Base-by-base conservation (phyloP, 306 rosid species). In the Lagenaria siceraria region DNA sequence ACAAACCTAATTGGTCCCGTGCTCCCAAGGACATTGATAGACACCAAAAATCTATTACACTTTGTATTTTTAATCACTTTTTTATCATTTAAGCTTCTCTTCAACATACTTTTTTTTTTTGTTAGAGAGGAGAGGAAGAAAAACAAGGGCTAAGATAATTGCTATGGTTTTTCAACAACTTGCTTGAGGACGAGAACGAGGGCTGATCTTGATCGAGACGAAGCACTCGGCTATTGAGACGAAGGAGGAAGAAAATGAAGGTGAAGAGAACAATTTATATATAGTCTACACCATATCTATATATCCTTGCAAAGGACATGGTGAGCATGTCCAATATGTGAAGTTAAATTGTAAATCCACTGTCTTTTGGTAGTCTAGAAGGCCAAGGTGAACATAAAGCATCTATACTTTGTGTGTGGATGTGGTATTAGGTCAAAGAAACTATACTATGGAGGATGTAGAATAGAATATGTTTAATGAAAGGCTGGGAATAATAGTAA, bases 1-100 rank as follows among this genome's bases (percentile, higher is more conserved):
- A 86, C 80, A 46, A 84, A 82, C 40, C 85, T 78, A 43, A 86
- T 11, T 17, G 89, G 84, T 6, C 87, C 82, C 15, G 79, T 12
- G 4, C 84, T 80, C 69, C 86, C 86, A 13, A 83, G 19, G 8
- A 80, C 82, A 42, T 66, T 80, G 27, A 79, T 78, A 12, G 83
- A 79, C 31, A 79, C 80, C 78, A 79, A 66, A 29, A 86, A 55
- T 74, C 85, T 78, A 51, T 42, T 82, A 33, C 7, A 54, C 81
- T 49, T 81, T 31, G n/a, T 13, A n/a, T 71, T 76, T 64, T 22
- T 81, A 18, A 15, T 83, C 61, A 56, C 80, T 83, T 72, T 72
- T 1, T 72, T 59, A 59, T 59, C 25, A 1, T 29, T 29, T 29
- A 42, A 0, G 38, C 18, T 61, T 29, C 68, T 61, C 68, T 15